These are phyloP conservation scores for Camelina sativa DNA, from an alignment of 345 rosid genomes.

Conservation along the genomic window DNA sequence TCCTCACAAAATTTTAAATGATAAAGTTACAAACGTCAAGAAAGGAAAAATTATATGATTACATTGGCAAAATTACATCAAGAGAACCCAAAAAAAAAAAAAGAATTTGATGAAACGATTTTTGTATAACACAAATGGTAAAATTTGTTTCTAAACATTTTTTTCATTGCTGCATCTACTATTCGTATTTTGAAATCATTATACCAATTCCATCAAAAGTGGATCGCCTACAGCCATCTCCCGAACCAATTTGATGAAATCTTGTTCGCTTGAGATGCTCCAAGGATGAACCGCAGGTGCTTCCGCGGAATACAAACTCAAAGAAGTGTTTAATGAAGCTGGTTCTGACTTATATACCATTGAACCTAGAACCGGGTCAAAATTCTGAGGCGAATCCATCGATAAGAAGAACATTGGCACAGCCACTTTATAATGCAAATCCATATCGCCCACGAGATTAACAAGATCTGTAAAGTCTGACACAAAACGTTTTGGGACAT, in stretches of 20 bases:
- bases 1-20: not conserved
- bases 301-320: slow-evolving; percentile 70
- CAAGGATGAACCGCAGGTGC: slow-evolving; percentile 90
- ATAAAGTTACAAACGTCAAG: not conserved
- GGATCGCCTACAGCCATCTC: slow-evolving; percentile 96
- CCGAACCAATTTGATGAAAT: slow-evolving; percentile 82
- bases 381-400: slow-evolving; percentile 81
- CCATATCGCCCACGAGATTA: slow-evolving; percentile 68
- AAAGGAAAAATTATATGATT: slow-evolving; percentile 18
- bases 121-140: slow-evolving; percentile 30
- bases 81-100: not conserved
- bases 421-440: slow-evolving; percentile 83
- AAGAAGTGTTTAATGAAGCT: slow-evolving; percentile 56
- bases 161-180: slow-evolving; percentile 27
- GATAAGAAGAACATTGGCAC: slow-evolving; percentile 90
- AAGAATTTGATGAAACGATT: not conserved
- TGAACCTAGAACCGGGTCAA: slow-evolving; percentile 66
- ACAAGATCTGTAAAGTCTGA: slow-evolving; percentile 84
- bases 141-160: slow-evolving; percentile 31
- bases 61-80: not conserved
- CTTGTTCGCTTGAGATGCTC: slow-evolving; percentile 76
- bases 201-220: slow-evolving; percentile 81
- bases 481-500: slow-evolving; percentile 61
- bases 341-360: slow-evolving; percentile 72
- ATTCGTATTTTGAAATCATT: slow-evolving; percentile 29